Percentiles rank a stretch among this genome's conserved stretches.
Evolutionary conservation across 2,329 filamentous ascomycete species (phyloP).

Genomic region (Colletotrichum spaethianum): DNA sequence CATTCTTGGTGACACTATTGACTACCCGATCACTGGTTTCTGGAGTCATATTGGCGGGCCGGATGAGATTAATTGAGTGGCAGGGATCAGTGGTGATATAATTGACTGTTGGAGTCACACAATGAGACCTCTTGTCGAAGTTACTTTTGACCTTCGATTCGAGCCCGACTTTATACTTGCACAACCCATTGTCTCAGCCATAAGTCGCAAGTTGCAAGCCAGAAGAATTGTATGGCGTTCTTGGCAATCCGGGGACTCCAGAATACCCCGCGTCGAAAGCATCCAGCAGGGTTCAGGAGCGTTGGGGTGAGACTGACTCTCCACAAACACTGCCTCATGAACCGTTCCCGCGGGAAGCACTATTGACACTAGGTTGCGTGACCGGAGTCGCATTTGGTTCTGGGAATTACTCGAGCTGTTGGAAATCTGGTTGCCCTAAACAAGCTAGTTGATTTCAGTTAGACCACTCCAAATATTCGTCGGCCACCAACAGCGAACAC

Average conservation of each 20-base stretch:
- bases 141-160: background rate
- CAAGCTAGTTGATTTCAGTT: background rate
- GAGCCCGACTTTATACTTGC: conserved; percentile 23
- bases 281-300: background rate
- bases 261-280: conserved; percentile 32
- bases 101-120: background rate
- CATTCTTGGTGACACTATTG: conserved; percentile 15
- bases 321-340: background rate
- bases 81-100: background rate
- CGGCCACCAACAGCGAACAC: background rate
- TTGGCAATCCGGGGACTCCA: conserved; percentile 38
- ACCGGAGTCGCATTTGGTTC: background rate
- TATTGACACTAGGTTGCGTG: background rate
- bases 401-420: background rate
- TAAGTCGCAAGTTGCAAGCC: background rate
- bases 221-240: background rate
- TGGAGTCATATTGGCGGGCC: background rate
- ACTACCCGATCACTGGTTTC: background rate
- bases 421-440: background rate
- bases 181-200: background rate
- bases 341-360: conserved; percentile 15
- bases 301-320: conserved; percentile 13
- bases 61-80: background rate
- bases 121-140: background rate
- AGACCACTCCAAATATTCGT: background rate